Conservation (phyloP, 371 early-diverging fungal species). For the Syncephalastrum sp. region DNA sequence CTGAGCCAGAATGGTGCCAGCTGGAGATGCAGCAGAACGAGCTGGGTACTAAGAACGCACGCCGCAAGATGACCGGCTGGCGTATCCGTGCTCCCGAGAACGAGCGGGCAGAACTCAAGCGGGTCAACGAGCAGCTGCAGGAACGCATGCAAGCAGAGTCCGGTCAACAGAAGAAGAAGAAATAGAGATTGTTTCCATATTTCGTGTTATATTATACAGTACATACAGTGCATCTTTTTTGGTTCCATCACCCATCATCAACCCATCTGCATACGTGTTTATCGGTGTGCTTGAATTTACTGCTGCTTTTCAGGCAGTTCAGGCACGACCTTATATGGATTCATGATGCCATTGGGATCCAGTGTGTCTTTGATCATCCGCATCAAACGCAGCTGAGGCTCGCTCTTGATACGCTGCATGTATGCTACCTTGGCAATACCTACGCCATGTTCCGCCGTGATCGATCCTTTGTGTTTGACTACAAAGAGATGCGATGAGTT, state of each 20-base stretch:
- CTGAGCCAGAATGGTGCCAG: constrained; percentile 52
- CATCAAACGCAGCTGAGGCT: constrained; percentile 53
- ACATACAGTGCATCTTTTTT: constrained; percentile 1
- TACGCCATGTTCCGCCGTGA: constrained; percentile 55
- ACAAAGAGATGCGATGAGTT: constrained; percentile 10
- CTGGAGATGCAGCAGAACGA: constrained; percentile 46
- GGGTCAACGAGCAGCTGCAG: constrained; percentile 22
- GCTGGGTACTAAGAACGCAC: constrained; percentile 56
- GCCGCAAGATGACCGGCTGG: constrained; percentile 78
- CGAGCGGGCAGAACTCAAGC: constrained; percentile 32
- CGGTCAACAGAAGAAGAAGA: constrained; percentile 16
- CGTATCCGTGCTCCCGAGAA: constrained; percentile 52
- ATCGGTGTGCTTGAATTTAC: no score
- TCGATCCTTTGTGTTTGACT: constrained; percentile 51
- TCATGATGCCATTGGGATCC: constrained; percentile 67
- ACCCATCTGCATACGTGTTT: no score
- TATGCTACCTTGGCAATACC: constrained; percentile 33
- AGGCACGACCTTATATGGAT: constrained; percentile 62
- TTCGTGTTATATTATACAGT: not conserved
- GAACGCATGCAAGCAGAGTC: constrained; percentile 17
- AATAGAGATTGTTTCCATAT: constrained; percentile 1
- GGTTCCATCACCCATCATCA: not conserved
- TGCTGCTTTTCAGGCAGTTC: constrained; percentile 13
- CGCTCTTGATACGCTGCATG: constrained; percentile 48
- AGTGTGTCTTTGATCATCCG: constrained; percentile 50